A percentile compares a stretch with the other conserved stretches of the same genome.
phyloP scores from a whole-genome alignment of 164 flowering plant species.

The Kingdonia uniflora region DNA sequence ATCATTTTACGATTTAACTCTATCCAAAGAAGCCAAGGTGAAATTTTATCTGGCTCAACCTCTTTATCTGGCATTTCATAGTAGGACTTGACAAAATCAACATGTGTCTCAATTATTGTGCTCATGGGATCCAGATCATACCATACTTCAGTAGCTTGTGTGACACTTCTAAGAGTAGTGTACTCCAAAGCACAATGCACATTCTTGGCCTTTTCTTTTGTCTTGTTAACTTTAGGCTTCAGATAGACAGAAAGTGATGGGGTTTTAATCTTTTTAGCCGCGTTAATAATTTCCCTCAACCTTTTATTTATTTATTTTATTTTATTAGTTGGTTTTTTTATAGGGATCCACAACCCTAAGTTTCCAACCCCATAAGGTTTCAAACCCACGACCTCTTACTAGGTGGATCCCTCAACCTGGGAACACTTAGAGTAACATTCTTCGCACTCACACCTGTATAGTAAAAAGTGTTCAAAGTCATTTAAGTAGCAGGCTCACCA shows the following conservation, averaged over 20 bases:
- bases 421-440: constrained; percentile 98
- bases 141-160: constrained; percentile 98
- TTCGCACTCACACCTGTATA: constrained; percentile 99
- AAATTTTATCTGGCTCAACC: constrained; percentile 81
- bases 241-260: constrained; percentile 93
- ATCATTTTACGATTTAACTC: constrained; percentile 98
- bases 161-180: constrained; percentile 89
- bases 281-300: constrained; percentile 95
- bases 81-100: constrained; percentile 88
- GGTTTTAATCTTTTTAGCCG: constrained; percentile 96
- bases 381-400: no score
- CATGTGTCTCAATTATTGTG: constrained; percentile 87
- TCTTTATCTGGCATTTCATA: constrained; percentile 99
- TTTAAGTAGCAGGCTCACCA: constrained; percentile 99
- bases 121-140: constrained; percentile 98
- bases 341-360: no score
- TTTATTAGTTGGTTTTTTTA: no score
- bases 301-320: no score
- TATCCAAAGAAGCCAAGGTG: constrained; percentile 96
- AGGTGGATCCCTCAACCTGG: no score
- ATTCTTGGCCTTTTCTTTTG: constrained; percentile 88
- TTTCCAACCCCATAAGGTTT: no score
- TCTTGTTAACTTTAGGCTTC: constrained; percentile 62
- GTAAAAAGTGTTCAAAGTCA: constrained; percentile 96
- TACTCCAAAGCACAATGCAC: constrained; percentile 96